Percentiles rank a stretch among this genome's conserved stretches.
phyloP scores from a whole-genome alignment of 257 asterid genomes.

The Phtheirospermum japonicum region DNA sequence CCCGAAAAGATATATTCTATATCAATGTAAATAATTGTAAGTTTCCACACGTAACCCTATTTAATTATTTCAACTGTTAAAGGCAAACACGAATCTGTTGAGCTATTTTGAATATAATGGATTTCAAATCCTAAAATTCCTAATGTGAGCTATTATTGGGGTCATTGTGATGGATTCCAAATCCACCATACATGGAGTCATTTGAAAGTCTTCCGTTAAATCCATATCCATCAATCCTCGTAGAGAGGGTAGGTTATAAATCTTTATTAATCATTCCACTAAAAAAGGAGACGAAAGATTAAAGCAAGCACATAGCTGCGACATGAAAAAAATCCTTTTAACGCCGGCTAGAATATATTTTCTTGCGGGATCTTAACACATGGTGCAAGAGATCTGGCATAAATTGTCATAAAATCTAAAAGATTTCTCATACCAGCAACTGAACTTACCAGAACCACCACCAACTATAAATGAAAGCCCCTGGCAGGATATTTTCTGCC shows the following conservation, averaged over 20 bases:
- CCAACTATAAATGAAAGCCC: slow-evolving; percentile 95
- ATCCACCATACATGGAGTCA: no score
- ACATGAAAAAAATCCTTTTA: slow-evolving; percentile 17
- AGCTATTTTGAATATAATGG: no score
- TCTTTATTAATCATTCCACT: neutral
- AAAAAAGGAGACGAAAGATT: neutral
- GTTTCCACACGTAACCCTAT: no score
- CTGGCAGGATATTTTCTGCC: slow-evolving; percentile 96
- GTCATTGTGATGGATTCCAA: no score
- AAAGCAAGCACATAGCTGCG: slow-evolving; percentile 22
- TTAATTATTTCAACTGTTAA: no score
- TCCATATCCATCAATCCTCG: neutral
- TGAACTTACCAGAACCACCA: slow-evolving; percentile 88
- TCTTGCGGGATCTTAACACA: slow-evolving; percentile 17
- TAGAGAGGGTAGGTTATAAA: neutral
- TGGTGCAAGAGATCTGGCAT: slow-evolving; percentile 24
- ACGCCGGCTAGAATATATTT: neutral
- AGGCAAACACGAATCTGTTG: neutral
- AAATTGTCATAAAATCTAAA: slow-evolving; percentile 18
- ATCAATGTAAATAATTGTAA: no score
- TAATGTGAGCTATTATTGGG: no score
- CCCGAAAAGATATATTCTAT: no score
- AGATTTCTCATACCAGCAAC: slow-evolving; percentile 7
- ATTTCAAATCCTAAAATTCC: neutral
- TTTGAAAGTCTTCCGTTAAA: no score